Evolutionary conservation across 1,284 basidiomycete species (phyloP).

Genomic region (Serendipita sp.): DNA sequence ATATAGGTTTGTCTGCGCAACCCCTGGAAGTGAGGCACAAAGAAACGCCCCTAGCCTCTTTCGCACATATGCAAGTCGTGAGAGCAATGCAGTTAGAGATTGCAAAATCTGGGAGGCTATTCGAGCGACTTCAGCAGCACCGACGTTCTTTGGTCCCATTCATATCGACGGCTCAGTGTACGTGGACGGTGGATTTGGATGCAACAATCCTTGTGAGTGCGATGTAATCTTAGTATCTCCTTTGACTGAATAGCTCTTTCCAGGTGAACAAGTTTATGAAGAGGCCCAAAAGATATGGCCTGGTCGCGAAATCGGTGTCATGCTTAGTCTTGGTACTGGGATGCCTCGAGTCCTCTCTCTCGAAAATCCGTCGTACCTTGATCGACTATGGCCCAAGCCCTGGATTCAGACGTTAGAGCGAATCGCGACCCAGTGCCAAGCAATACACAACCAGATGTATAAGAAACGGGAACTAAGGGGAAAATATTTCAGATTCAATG

Average conservation of each 20-base stretch:
- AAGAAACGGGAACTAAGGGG: neutral
- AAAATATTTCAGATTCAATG: conserved; percentile 13
- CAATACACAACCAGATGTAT: conserved; percentile 4
- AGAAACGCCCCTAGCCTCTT: neutral
- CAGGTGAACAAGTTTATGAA: neutral
- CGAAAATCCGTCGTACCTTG: neutral
- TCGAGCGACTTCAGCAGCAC: conserved; percentile 12
- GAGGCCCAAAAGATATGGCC: neutral
- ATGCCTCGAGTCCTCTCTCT: conserved; percentile 2
- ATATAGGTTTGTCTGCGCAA: neutral
- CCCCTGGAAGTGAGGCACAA: neutral
- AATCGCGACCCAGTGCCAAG: conserved; percentile 10
- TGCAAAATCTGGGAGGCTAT: conserved; percentile 13
- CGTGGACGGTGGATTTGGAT: conserved; percentile 15
- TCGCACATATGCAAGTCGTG: neutral
- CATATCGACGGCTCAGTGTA: conserved; percentile 6
- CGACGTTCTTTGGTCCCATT: conserved; percentile 10
- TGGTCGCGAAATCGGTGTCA: neutral
- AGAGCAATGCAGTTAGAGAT: neutral
- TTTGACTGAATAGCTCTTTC: neutral
- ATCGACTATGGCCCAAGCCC: neutral
- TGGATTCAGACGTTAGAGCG: conserved; percentile 4
- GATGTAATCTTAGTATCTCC: neutral
- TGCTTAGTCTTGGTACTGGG: neutral
- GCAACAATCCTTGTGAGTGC: conserved; percentile 14